Percentiles rank a stretch among this genome's conserved stretches.
phyloP scores from a whole-genome alignment of 352 stramenopile genomes.

The Pythium phragmitis region DNA sequence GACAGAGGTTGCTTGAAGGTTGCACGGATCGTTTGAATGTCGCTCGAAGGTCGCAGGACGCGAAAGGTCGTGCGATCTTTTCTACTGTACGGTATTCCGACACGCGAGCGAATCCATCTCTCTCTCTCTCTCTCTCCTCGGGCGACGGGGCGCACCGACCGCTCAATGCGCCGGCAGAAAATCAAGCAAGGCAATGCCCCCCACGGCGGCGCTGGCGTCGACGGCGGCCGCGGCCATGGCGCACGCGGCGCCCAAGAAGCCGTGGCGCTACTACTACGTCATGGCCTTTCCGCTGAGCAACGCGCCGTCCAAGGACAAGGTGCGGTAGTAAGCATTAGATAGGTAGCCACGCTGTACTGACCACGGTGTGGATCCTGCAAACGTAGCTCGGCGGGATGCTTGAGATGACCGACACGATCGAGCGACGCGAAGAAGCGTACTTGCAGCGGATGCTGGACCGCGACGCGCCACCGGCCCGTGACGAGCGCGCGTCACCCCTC shows the following conservation, averaged over 20 bases:
- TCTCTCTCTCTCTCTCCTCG: too few species aligned
- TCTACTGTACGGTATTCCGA: neutral
- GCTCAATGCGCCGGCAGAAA: neutral
- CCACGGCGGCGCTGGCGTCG: conserved; percentile 2
- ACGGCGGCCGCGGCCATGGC: conserved; percentile 14
- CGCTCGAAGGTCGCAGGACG: conserved; percentile 29
- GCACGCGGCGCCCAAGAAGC: conserved; percentile 37
- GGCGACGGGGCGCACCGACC: neutral
- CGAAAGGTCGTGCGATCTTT: conserved; percentile 25
- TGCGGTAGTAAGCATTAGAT: conserved; percentile 6
- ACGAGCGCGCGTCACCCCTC: conserved; percentile 5
- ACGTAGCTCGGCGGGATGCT: conserved; percentile 47
- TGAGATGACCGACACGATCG: conserved; percentile 42
- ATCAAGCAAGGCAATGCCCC: neutral
- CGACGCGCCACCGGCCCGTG: conserved; percentile 9
- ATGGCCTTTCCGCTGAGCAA: conserved; percentile 48
- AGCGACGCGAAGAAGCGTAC: conserved; percentile 54
- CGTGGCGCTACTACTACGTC: conserved; percentile 73
- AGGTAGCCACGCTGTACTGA: neutral
- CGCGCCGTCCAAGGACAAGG: conserved; percentile 43
- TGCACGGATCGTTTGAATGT: conserved; percentile 12
- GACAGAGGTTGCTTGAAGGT: neutral
- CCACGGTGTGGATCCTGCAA: neutral
- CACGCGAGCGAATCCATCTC: neutral
- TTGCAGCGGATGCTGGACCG: conserved; percentile 38